These are phyloP conservation scores for Sorghum bicolor DNA, from an alignment of 176 grass and related monocot genomes.

Conservation along the genomic window DNA sequence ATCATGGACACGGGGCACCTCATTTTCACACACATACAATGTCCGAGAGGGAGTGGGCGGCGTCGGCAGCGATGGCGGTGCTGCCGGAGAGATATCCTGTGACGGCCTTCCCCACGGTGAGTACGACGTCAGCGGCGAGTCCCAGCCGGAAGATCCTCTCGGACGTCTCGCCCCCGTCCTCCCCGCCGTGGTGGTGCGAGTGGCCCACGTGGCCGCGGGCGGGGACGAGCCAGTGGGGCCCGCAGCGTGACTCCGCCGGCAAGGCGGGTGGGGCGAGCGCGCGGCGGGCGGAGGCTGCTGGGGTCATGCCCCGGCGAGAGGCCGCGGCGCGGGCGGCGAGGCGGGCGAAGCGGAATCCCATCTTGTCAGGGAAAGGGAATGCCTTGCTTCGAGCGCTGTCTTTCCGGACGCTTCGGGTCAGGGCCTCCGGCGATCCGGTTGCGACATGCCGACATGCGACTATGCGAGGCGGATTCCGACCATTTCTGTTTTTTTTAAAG, in stretches of 20 bases:
- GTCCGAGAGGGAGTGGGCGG: slow-evolving; percentile 92
- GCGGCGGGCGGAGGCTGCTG: slow-evolving; percentile 8
- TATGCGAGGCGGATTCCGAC: not conserved
- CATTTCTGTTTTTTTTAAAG: not conserved
- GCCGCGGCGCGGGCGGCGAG: slow-evolving; percentile 34
- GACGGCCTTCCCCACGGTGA: slow-evolving; percentile 60
- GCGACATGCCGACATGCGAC: no score
- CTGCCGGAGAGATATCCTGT: slow-evolving; percentile 85
- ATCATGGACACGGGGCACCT: not conserved
- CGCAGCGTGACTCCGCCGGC: slow-evolving; percentile 6
- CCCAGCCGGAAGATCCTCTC: slow-evolving; percentile 72
- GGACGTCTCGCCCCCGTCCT: slow-evolving; percentile 29
- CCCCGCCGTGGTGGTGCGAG: slow-evolving; percentile 31
- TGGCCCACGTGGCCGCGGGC: slow-evolving; percentile 41
- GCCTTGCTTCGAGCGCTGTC: not conserved
- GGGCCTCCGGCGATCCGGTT: not conserved
- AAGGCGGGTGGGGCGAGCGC: not conserved
- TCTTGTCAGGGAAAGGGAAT: slow-evolving; percentile 8
- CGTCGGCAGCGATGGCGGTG: slow-evolving; percentile 85
- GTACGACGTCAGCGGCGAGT: slow-evolving; percentile 55
- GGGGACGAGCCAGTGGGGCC: slow-evolving; percentile 41
- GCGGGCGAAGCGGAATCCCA: slow-evolving; percentile 60
- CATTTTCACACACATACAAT: slow-evolving; percentile 43
- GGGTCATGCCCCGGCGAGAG: not conserved
- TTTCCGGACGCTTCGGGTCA: not conserved